Evolutionary conservation across 768 basidiomycete species (phyloP).

Genomic region (Leccinum broughii): DNA sequence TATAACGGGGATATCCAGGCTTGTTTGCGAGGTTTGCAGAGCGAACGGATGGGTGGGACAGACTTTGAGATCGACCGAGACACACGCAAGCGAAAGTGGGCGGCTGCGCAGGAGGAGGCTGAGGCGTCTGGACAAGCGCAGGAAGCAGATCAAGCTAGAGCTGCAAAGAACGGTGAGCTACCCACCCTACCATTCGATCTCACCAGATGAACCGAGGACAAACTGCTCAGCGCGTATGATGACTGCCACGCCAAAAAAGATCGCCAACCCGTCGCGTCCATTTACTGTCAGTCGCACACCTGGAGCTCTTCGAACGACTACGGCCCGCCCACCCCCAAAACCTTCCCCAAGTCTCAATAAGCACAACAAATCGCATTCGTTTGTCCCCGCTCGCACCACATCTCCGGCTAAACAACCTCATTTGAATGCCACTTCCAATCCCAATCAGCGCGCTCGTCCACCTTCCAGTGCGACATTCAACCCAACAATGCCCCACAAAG

Average conservation of each 20-base stretch:
- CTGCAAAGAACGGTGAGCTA: slow-evolving; percentile 56
- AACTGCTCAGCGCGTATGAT: slow-evolving; percentile 42
- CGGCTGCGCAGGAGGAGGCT: slow-evolving; percentile 57
- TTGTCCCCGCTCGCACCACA: slow-evolving; percentile 40
- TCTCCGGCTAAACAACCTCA: slow-evolving; percentile 51
- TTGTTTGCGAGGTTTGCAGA: slow-evolving; percentile 67
- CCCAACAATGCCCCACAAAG: slow-evolving; percentile 52
- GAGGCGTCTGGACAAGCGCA: slow-evolving; percentile 38
- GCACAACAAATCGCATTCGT: slow-evolving; percentile 23
- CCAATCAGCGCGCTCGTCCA: slow-evolving; percentile 32
- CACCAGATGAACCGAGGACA: background rate
- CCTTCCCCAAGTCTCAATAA: slow-evolving; percentile 41
- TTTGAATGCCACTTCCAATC: slow-evolving; percentile 5
- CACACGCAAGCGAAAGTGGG: slow-evolving; percentile 78
- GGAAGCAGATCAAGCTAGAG: slow-evolving; percentile 35
- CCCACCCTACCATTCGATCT: background rate
- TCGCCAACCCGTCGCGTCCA: slow-evolving; percentile 40
- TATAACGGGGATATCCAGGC: slow-evolving; percentile 76
- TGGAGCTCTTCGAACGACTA: slow-evolving; percentile 33
- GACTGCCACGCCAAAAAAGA: slow-evolving; percentile 54
- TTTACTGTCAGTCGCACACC: slow-evolving; percentile 45
- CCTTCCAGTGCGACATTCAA: slow-evolving; percentile 75
- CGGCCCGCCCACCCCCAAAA: slow-evolving; percentile 29
- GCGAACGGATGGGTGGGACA: slow-evolving; percentile 56
- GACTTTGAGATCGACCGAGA: slow-evolving; percentile 62